Percentiles rank a stretch among this genome's conserved stretches.
These are phyloP conservation scores for Cryptococcus floricola DNA, from an alignment of 1,284 basidiomycete genomes.

Conservation along the genomic window DNA sequence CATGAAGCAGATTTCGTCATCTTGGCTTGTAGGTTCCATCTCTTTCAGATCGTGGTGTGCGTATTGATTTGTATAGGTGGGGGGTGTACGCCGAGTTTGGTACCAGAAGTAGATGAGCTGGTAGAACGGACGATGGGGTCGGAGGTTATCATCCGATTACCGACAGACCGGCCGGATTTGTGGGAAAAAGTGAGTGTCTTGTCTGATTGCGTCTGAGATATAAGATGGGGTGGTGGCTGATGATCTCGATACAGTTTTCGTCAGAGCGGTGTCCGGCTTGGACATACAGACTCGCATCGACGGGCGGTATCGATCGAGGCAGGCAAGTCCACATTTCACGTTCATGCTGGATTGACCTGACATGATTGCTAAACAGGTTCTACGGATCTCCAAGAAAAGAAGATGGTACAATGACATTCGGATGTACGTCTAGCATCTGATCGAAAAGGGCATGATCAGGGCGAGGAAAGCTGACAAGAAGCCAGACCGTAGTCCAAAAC, in stretches of 20 bases:
- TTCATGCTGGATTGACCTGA: constrained; percentile 7
- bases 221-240: no score
- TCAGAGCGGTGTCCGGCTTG: constrained; percentile 23
- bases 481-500: constrained; percentile 27
- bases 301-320: no score
- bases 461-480: constrained; percentile 1
- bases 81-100: constrained; percentile 23
- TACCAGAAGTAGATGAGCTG: constrained; percentile 15
- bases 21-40: constrained; percentile 19
- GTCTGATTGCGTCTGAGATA: background rate
- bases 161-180: constrained; percentile 19
- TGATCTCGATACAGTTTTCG: constrained; percentile 9
- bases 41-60: background rate
- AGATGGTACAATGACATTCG: constrained; percentile 27
- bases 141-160: constrained; percentile 19
- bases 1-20: constrained; percentile 22
- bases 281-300: constrained; percentile 14
- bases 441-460: background rate
- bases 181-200: constrained; percentile 17
- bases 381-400: constrained; percentile 27
- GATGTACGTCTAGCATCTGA: constrained; percentile 5
- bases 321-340: no score
- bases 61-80: constrained; percentile 13
- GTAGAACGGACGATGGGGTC: constrained; percentile 27
- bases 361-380: constrained; percentile 19